Base-by-base conservation (phyloP, 495 filamentous ascomycete genomes). In the Amphirosellinia nigrospora region DNA sequence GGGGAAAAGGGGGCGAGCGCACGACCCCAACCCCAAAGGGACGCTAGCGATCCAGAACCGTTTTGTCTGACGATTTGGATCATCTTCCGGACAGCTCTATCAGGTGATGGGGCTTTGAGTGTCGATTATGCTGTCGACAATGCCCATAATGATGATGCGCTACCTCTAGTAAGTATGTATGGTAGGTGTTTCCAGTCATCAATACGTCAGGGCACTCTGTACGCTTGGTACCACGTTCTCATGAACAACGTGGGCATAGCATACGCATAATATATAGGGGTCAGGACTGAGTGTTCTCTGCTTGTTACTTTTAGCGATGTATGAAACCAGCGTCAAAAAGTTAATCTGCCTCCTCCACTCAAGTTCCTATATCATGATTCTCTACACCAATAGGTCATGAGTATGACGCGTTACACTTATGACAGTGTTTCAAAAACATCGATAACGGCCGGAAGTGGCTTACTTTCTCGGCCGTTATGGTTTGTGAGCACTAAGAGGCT, bases 1-100 rank as follows among this genome's bases (percentile, higher is more conserved):
- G 61, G 61, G 61, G 61, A 64, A 64, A 64, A 64, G 30, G 61
- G 56, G 61, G 59, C 28, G 30, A 30, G 30, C 45, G 26, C 61
- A 64, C 23, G 13, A 32, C 53, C 23, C 46, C 45, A 19, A 38
- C 53, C 46, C 28, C 43, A 28, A 50, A 48, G 38, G 2, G 43
- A 11, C 53, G 36, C 53, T 36, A 56, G 11, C 21, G 59, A 36
- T 26, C 38, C 11, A 21, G 21, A 48, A 21, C 61, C 8, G 28
- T 50, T 50, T 19, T 23, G 63, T 38, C 63, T 65, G 63, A 39
- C 21, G 34, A 53, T 23, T 41, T 19, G 19, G 45, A 36, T 19
- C 28, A 65, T 64, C 60, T 28, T 64, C 15, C 60, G 28, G 41
- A 32, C 39, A 60, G 19, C 36, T 34, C 59, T 19, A 62, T 62